Evolutionary conservation across 2,329 filamentous ascomycete genomes (phyloP).

Genomic region (Fusarium illudens): DNA sequence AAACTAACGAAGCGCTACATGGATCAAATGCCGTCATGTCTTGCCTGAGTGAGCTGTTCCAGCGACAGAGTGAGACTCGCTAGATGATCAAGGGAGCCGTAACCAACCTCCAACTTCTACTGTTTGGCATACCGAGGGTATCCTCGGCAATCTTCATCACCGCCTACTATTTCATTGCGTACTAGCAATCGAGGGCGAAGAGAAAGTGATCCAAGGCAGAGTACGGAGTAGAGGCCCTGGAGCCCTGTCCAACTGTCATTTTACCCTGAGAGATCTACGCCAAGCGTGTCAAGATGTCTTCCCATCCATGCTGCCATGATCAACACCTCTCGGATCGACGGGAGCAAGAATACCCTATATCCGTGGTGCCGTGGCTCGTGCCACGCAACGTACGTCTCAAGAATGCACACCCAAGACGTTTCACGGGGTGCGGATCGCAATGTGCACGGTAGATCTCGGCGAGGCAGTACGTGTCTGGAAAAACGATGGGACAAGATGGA

Average conservation of each 20-base stretch:
- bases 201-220: background rate
- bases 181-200: background rate
- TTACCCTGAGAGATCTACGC: background rate
- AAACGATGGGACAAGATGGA: slow-evolving; percentile 13
- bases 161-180: background rate
- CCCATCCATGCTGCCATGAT: background rate
- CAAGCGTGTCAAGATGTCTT: background rate
- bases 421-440: slow-evolving; percentile 32
- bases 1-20: background rate
- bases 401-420: slow-evolving; percentile 22
- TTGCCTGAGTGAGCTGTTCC: background rate
- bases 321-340: slow-evolving; percentile 3
- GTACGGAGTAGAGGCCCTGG: background rate
- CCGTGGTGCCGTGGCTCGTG: slow-evolving; percentile 12
- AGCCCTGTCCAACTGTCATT: background rate
- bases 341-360: slow-evolving; percentile 17
- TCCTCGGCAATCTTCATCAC: no score
- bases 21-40: background rate
- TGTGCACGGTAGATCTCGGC: slow-evolving; percentile 12
- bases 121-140: background rate
- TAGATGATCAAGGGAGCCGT: background rate
- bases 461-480: slow-evolving; percentile 8
- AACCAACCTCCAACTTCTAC: background rate
- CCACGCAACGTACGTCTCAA: slow-evolving; percentile 37
- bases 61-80: background rate